A percentile compares a stretch with the other conserved stretches of the same genome.
Evolutionary conservation across 305 asterid genomes (phyloP).

Genomic region (Fraxinus angustifolia): DNA sequence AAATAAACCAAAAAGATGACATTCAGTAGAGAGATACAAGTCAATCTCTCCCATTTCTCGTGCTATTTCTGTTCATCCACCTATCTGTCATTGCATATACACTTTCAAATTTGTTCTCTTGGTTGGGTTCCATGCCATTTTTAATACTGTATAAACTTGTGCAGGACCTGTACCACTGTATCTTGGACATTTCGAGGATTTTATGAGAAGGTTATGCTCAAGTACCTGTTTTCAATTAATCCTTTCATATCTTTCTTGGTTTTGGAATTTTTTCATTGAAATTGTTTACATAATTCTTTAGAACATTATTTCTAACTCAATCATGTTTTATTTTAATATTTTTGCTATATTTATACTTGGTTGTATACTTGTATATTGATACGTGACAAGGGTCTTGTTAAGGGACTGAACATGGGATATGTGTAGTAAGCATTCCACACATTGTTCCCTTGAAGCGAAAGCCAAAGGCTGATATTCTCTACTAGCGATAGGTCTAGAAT

Average conservation of each 20-base stretch:
- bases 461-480: neutral
- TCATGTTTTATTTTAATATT: neutral
- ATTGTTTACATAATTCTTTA: neutral
- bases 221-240: conserved; percentile 18
- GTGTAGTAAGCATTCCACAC: neutral
- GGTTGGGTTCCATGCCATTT: conserved; percentile 10
- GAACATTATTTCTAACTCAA: neutral
- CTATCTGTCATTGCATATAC: neutral
- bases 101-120: conserved; percentile 7
- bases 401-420: neutral
- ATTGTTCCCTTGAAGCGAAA: neutral
- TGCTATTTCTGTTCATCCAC: neutral
- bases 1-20: neutral
- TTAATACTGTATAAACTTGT: conserved; percentile 21
- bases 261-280: neutral
- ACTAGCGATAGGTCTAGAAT: neutral
- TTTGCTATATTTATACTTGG: conserved; percentile 4
- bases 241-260: conserved; percentile 10
- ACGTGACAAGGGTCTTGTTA: neutral
- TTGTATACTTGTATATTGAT: conserved; percentile 1
- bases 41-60: neutral
- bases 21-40: neutral
- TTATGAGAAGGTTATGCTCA: conserved; percentile 76
- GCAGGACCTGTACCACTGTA: conserved; percentile 96
- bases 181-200: conserved; percentile 97